These are phyloP conservation scores for Heterobasidion parviporum DNA, from an alignment of 1,284 basidiomycete genomes.

Conservation along the genomic window DNA sequence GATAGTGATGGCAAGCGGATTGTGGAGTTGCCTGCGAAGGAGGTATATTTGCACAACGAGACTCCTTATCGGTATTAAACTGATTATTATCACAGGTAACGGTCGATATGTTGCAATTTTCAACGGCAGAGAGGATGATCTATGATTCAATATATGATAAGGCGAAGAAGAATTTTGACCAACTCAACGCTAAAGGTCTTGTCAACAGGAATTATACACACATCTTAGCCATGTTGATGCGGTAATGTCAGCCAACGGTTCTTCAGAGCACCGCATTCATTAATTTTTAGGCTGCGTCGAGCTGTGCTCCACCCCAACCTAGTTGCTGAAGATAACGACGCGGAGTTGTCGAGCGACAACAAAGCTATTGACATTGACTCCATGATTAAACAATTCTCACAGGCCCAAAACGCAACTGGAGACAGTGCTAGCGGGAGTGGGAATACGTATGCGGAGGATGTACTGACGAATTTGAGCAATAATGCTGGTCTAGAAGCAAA, in stretches of 20 bases:
- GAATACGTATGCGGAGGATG: constrained; percentile 54
- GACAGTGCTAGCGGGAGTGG: not conserved
- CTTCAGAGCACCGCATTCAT: constrained; percentile 4
- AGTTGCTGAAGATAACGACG: constrained; percentile 42
- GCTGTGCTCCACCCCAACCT: constrained; percentile 82
- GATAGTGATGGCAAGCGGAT: constrained; percentile 86
- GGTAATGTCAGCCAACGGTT: constrained; percentile 32
- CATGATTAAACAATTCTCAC: constrained; percentile 53
- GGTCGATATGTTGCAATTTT: constrained; percentile 71
- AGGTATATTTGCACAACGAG: constrained; percentile 31
- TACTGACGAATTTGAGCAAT: constrained; percentile 53
- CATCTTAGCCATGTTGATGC: constrained; percentile 88
- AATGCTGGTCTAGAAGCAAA: constrained; percentile 23
- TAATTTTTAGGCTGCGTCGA: constrained; percentile 57
- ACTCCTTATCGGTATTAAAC: not conserved
- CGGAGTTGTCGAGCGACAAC: constrained; percentile 31
- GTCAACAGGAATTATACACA: constrained; percentile 84
- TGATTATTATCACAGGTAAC: constrained; percentile 30
- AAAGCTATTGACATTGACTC: constrained; percentile 50
- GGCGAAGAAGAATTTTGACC: constrained; percentile 68
- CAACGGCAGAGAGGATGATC: constrained; percentile 68
- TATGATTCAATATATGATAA: constrained; percentile 71
- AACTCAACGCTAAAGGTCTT: constrained; percentile 66
- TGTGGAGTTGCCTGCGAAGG: constrained; percentile 84
- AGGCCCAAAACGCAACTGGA: constrained; percentile 21